Percentiles rank a stretch among this genome's conserved stretches.
Evolutionary conservation across 2,329 filamentous ascomycete species (phyloP).

Genomic region (Penicillium sp.): DNA sequence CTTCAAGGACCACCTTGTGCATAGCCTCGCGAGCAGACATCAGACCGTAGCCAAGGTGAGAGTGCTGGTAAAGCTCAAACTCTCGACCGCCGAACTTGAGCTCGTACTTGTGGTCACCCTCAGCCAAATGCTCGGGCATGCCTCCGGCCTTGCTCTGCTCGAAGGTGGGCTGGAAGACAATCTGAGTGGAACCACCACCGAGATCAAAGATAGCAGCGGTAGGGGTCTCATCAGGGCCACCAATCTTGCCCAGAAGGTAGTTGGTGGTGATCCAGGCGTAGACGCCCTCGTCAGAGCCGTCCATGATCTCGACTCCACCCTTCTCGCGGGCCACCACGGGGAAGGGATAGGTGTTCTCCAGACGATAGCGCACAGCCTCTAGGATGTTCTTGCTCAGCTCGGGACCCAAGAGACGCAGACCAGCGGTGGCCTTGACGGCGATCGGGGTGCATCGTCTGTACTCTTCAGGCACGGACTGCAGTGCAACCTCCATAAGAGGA

Average conservation of each 20-base stretch:
- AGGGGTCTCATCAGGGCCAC: conserved; percentile 80
- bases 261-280: conserved; percentile 99
- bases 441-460: conserved; percentile 90
- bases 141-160: conserved; percentile 69
- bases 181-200: conserved; percentile 94
- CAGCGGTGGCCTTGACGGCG: conserved; percentile 97
- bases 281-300: conserved; percentile 93
- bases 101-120: conserved; percentile 94
- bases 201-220: conserved; percentile 96
- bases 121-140: conserved; percentile 78
- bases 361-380: conserved; percentile 73
- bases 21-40: conserved; percentile 92
- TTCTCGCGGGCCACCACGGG: conserved; percentile 83
- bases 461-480: conserved; percentile 79
- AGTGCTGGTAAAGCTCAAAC: conserved; percentile 96
- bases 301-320: conserved; percentile 93
- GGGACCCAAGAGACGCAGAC: conserved; percentile 78
- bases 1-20: conserved; percentile 71
- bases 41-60: conserved; percentile 91
- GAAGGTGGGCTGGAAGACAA: conserved; percentile 97
- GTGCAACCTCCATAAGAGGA: conserved; percentile 78
- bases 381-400: conserved; percentile 82
- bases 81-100: conserved; percentile 85
- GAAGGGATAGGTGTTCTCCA: conserved; percentile 91
- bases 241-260: conserved; percentile 97